These are phyloP conservation scores for Mycena galopus DNA, from an alignment of 768 basidiomycete species.

Conservation along the genomic window DNA sequence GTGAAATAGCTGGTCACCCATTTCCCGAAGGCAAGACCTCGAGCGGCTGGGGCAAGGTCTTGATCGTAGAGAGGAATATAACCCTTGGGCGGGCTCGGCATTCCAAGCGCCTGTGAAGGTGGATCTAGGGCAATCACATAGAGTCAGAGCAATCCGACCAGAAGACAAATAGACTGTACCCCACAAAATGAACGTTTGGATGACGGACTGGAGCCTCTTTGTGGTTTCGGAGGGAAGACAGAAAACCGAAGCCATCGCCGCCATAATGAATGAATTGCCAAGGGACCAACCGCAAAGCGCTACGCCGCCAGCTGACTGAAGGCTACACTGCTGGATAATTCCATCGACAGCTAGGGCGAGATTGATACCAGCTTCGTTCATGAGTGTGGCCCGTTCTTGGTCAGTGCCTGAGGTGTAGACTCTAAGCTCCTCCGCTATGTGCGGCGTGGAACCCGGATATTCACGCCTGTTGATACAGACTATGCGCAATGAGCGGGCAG, in stretches of 20 bases:
- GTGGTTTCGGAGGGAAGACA: constrained; percentile 31
- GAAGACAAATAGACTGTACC: constrained; percentile 36
- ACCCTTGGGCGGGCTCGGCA: constrained; percentile 24
- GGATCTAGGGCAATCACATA: constrained; percentile 31
- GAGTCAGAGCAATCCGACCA: background rate
- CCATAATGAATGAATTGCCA: constrained; percentile 42
- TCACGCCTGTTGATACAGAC: constrained; percentile 49
- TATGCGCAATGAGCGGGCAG: constrained; percentile 39
- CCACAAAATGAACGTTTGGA: constrained; percentile 39
- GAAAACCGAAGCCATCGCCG: constrained; percentile 38
- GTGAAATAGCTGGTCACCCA: constrained; percentile 41
- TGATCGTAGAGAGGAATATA: constrained; percentile 43
- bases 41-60: constrained; percentile 32
- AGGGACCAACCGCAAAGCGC: constrained; percentile 47
- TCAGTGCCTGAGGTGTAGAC: constrained; percentile 31
- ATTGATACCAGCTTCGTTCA: constrained; percentile 44
- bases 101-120: constrained; percentile 37
- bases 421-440: constrained; percentile 41
- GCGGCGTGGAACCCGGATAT: constrained; percentile 49
- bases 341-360: constrained; percentile 45
- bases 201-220: constrained; percentile 35
- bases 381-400: constrained; percentile 32
- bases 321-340: constrained; percentile 36
- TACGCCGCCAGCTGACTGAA: constrained; percentile 35
- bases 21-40: constrained; percentile 35